Evolutionary conservation across 129 eudicot species (phyloP).

Genomic region (Kitagawia praeruptora): DNA sequence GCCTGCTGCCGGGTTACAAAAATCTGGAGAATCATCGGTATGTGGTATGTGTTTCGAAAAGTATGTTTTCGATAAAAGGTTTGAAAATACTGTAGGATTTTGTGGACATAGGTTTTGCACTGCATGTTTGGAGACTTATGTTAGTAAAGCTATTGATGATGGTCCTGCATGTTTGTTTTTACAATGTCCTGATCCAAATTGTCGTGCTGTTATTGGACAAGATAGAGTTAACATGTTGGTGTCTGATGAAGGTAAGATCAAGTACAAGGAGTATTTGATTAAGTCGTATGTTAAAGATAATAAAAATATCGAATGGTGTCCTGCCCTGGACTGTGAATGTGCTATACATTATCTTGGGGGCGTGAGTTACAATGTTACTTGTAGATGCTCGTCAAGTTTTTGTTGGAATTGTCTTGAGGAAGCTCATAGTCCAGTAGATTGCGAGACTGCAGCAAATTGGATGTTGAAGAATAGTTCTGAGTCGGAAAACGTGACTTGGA

Average conservation of each 20-base stretch:
- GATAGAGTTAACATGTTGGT: conserved; percentile 20
- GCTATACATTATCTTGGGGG: conserved; percentile 27
- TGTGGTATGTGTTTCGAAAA: conserved; percentile 33
- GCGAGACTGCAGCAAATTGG: conserved; percentile 38
- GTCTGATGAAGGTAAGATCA: conserved; percentile 11
- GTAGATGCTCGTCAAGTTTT: conserved; percentile 25
- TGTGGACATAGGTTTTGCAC: conserved; percentile 30
- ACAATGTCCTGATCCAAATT: conserved; percentile 32
- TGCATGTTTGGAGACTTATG: conserved; percentile 27
- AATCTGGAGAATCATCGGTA: not conserved
- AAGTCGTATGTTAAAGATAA: conserved; percentile 23
- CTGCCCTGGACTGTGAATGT: conserved; percentile 35
- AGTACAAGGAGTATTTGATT: not conserved
- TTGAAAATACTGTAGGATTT: not conserved
- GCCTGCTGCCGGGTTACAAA: not conserved
- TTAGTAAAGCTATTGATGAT: conserved; percentile 17
- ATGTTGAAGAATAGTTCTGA: conserved; percentile 23
- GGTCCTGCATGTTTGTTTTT: conserved; percentile 34
- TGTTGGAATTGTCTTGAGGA: conserved; percentile 44
- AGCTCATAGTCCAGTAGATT: conserved; percentile 47
- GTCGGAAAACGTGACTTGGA: conserved; percentile 35
- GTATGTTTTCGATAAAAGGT: not conserved
- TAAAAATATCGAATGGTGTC: conserved; percentile 34
- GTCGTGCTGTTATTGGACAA: conserved; percentile 22
- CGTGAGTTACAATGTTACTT: conserved; percentile 19